Percentiles rank a stretch among this genome's conserved stretches.
Conservation (phyloP, 108 stramenopile genomes). For the Cyclotella kingstonii region DNA sequence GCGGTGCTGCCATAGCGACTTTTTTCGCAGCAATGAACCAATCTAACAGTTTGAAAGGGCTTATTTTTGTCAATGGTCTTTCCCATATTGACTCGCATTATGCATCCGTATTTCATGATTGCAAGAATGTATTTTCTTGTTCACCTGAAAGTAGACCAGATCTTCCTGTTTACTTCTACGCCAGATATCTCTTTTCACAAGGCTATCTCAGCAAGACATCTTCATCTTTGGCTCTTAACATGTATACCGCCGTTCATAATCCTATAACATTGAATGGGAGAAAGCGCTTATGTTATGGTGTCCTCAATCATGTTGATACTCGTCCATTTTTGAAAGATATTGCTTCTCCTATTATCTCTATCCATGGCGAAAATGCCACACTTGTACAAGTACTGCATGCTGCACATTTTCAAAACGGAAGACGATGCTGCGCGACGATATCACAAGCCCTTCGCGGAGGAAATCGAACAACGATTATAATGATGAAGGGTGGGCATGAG, state of each 20-base stretch:
- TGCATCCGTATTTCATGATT: slow-evolving; percentile 86
- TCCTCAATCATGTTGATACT: slow-evolving; percentile 69
- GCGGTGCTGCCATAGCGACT: slow-evolving; percentile 72
- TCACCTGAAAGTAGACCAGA: slow-evolving; percentile 81
- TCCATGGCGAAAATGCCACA: slow-evolving; percentile 73
- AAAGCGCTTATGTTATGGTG: slow-evolving; percentile 73
- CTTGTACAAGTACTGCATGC: slow-evolving; percentile 75
- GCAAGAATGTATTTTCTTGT: slow-evolving; percentile 81
- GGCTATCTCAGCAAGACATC: slow-evolving; percentile 78
- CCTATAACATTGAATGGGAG: slow-evolving; percentile 77
- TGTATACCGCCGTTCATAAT: slow-evolving; percentile 88
- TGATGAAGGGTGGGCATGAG: slow-evolving; percentile 86
- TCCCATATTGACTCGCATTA: slow-evolving; percentile 79
- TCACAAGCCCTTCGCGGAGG: slow-evolving; percentile 55
- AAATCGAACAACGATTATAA: slow-evolving; percentile 64
- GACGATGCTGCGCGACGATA: slow-evolving; percentile 55
- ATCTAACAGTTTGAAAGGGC: slow-evolving; percentile 50
- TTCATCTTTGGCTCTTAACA: slow-evolving; percentile 80
- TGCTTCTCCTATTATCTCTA: slow-evolving; percentile 56
- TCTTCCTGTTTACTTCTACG: slow-evolving; percentile 87
- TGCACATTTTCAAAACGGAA: slow-evolving; percentile 57
- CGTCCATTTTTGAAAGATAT: slow-evolving; percentile 58
- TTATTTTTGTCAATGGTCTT: slow-evolving; percentile 73
- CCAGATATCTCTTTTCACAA: slow-evolving; percentile 77
- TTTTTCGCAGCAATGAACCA: slow-evolving; percentile 61